Conservation (phyloP, 495 filamentous ascomycete genomes). For the Cercophora scortea region DNA sequence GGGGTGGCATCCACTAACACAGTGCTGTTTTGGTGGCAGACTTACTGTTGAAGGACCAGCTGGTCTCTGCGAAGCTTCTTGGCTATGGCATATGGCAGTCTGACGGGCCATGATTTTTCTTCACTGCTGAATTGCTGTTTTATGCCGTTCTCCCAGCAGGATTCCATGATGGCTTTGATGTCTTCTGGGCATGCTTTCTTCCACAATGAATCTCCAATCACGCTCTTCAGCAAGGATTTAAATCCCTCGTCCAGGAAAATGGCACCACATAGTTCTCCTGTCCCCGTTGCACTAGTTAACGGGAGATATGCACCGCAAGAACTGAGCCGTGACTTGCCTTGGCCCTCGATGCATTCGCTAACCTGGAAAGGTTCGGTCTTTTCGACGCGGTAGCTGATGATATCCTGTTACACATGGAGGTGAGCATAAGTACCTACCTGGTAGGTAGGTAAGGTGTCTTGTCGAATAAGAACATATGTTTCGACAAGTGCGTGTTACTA, state of each 20-base stretch:
- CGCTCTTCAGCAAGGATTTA: not conserved
- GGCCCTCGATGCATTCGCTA: constrained; percentile 8
- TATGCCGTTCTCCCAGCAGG: constrained; percentile 12
- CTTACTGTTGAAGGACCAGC: not conserved
- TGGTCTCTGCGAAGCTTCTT: not conserved
- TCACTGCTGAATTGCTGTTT: constrained; percentile 5
- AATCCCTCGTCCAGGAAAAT: constrained; percentile 16
- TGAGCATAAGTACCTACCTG: no score
- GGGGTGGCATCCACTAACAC: not conserved
- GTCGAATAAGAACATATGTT: not conserved
- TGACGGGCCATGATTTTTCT: not conserved
- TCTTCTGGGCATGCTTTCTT: not conserved
- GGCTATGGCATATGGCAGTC: not conserved
- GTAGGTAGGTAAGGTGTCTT: no score
- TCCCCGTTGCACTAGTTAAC: not conserved
- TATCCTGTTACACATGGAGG: not conserved
- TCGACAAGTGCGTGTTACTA: not conserved
- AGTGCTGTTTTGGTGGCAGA: not conserved
- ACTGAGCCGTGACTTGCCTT: no score
- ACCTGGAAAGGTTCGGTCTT: constrained; percentile 2
- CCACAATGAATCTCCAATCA: not conserved
- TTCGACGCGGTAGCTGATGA: constrained; percentile 12
- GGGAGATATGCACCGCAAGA: no score
- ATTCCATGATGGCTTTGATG: not conserved
- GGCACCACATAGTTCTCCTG: constrained; percentile 11